Evolutionary conservation across 768 basidiomycete genomes (phyloP).

Genomic region (Suillus brevipes): DNA sequence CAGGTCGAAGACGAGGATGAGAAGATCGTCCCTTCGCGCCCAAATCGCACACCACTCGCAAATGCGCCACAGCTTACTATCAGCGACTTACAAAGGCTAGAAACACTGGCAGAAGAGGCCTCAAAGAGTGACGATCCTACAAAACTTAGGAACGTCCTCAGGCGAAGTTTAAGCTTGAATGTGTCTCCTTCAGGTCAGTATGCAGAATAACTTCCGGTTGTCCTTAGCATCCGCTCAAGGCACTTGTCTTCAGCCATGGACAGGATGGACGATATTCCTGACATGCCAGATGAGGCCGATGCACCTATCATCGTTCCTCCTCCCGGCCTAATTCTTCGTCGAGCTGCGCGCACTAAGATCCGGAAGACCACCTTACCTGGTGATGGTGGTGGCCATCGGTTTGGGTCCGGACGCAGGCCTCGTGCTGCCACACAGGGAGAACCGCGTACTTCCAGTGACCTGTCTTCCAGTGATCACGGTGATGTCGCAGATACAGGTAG

Average conservation of each 20-base stretch:
- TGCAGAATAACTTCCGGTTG: slow-evolving; percentile 13
- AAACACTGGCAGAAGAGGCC: slow-evolving; percentile 90
- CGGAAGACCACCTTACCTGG: slow-evolving; percentile 78
- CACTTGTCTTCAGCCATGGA: slow-evolving; percentile 52
- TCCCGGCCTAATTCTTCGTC: slow-evolving; percentile 86
- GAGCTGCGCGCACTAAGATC: slow-evolving; percentile 93
- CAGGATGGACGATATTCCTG: slow-evolving; percentile 65
- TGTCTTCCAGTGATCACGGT: slow-evolving; percentile 59
- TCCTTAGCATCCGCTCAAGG: slow-evolving; percentile 22
- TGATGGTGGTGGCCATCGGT: slow-evolving; percentile 84
- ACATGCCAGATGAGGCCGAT: slow-evolving; percentile 79
- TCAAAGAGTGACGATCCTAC: slow-evolving; percentile 80
- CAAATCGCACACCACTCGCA: slow-evolving; percentile 65
- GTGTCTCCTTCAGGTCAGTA: slow-evolving; percentile 79
- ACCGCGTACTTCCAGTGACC: slow-evolving; percentile 65
- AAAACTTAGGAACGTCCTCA: slow-evolving; percentile 72
- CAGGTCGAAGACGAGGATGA: slow-evolving; percentile 70
- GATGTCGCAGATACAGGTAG: slow-evolving; percentile 42
- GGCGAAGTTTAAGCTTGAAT: slow-evolving; percentile 87
- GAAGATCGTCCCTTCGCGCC: slow-evolving; percentile 66
- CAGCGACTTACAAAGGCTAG: slow-evolving; percentile 90
- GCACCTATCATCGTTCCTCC: slow-evolving; percentile 84
- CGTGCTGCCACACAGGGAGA: slow-evolving; percentile 36
- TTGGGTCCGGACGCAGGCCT: slow-evolving; percentile 45
- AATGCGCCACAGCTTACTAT: slow-evolving; percentile 89